phyloP scores from a whole-genome alignment of 2,329 filamentous ascomycete genomes.

The Myriosclerotinia duriaeana region DNA sequence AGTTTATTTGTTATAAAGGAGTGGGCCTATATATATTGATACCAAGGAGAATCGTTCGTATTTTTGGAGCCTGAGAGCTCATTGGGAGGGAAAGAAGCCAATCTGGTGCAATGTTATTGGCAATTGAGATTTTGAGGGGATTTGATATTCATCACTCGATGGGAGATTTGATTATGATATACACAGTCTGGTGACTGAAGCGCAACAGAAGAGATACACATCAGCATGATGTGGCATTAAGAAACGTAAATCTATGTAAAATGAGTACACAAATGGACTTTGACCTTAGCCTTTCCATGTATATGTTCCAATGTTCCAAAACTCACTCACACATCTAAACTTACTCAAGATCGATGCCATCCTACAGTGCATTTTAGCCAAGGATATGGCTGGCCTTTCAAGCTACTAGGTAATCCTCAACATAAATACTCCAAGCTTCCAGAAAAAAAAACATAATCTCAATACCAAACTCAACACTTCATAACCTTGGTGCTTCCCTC shows the following conservation, averaged over 20 bases:
- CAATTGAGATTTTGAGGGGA: neutral
- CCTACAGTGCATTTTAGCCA: neutral
- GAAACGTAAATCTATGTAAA: neutral
- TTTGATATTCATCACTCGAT: slow-evolving; percentile 32
- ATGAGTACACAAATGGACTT: slow-evolving; percentile 4
- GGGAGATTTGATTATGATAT: slow-evolving; percentile 13
- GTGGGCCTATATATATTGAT: slow-evolving; percentile 17
- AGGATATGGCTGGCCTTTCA: neutral
- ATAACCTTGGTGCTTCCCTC: neutral
- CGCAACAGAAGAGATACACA: neutral
- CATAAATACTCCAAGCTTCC: neutral
- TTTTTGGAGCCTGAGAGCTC: slow-evolving; percentile 8
- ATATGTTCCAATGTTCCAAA: neutral
- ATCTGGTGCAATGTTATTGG: slow-evolving; percentile 2
- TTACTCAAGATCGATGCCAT: neutral
- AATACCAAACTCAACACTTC: neutral
- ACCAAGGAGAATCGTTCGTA: slow-evolving; percentile 21
- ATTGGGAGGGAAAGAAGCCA: neutral
- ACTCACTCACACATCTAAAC: neutral
- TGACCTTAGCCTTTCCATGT: neutral
- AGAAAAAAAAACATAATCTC: neutral
- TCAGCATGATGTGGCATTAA: neutral
- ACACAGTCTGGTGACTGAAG: slow-evolving; percentile 13
- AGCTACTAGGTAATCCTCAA: neutral
- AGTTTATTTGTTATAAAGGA: slow-evolving; percentile 21